These are phyloP conservation scores for Forsythia suspensa DNA, from an alignment of 257 asterid genomes.

Conservation along the genomic window DNA sequence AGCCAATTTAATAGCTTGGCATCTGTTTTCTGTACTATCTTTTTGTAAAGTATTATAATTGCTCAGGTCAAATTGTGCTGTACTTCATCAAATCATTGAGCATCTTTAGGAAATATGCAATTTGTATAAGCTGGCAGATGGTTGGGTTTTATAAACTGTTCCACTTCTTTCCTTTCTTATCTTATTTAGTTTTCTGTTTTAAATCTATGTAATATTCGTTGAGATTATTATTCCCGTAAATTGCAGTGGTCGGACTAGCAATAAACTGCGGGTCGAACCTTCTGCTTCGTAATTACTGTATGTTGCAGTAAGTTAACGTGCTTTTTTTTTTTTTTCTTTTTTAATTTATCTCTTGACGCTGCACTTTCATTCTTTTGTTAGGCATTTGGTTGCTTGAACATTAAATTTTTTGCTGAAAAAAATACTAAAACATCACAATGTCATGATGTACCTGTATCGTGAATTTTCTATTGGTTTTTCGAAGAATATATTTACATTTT, in stretches of 20 bases:
- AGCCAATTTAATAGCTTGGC: constrained; percentile 12
- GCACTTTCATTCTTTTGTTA: too few relatives aligned
- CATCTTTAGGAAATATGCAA: constrained; percentile 34
- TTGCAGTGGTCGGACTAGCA: background rate
- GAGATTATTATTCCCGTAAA: background rate
- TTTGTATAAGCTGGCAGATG: constrained; percentile 27
- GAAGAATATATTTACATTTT: too few relatives aligned
- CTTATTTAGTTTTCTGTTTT: background rate
- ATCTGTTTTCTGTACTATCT: constrained; percentile 16
- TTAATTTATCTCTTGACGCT: too few relatives aligned
- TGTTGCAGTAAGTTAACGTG: background rate
- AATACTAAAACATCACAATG: background rate
- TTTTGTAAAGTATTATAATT: constrained; percentile 24
- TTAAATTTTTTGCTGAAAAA: background rate
- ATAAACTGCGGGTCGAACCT: background rate
- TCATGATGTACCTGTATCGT: background rate
- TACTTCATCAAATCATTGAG: constrained; percentile 19
- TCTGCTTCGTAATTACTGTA: background rate
- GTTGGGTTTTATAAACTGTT: constrained; percentile 17
- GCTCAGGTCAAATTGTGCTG: constrained; percentile 16
- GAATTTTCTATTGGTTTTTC: too few relatives aligned
- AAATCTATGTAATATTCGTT: background rate
- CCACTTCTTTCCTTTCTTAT: background rate
- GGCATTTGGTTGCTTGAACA: too few relatives aligned
- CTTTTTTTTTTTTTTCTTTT: too few relatives aligned